phyloP scores from a whole-genome alignment of 1,284 basidiomycete species.

The Sphaerobolus stellatus region DNA sequence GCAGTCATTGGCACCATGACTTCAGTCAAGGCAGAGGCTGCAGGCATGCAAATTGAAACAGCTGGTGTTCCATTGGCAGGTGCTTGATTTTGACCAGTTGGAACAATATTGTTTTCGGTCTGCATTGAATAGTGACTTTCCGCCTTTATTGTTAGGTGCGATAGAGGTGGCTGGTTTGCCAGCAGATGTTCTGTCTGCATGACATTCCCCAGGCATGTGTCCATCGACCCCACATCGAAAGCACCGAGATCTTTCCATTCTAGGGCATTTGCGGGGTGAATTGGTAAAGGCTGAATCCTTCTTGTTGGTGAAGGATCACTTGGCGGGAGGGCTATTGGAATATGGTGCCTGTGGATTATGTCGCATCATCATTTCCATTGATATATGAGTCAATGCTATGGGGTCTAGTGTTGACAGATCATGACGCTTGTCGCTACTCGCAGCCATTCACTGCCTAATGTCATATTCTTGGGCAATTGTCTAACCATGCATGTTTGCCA shows the following conservation, averaged over 20 bases:
- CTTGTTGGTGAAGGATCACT: no score
- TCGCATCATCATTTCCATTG: not conserved
- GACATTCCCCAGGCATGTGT: no score
- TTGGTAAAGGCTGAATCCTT: no score
- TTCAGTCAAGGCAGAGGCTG: no score
- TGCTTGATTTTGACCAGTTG: conserved; percentile 12
- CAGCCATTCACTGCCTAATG: conserved; percentile 24
- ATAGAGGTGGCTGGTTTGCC: not conserved
- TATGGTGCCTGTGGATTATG: not conserved
- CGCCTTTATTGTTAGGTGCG: no score
- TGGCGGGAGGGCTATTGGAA: no score
- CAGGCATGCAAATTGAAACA: conserved; percentile 27
- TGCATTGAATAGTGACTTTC: conserved; percentile 18
- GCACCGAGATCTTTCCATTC: not conserved
- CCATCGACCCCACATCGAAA: no score
- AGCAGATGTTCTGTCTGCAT: not conserved
- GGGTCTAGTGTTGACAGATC: conserved; percentile 21
- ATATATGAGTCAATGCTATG: not conserved
- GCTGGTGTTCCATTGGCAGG: conserved; percentile 15
- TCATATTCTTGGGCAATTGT: conserved; percentile 28
- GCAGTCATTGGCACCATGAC: conserved; percentile 25
- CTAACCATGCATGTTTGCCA: conserved; percentile 18
- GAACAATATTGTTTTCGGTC: conserved; percentile 24
- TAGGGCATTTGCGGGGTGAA: not conserved
- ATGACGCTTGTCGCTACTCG: conserved; percentile 20